Evolutionary conservation across 1,284 basidiomycete species (phyloP), one percentile per base, ranked within the genome.

Genomic region (Cutaneotrichosporon cutaneum): DNA sequence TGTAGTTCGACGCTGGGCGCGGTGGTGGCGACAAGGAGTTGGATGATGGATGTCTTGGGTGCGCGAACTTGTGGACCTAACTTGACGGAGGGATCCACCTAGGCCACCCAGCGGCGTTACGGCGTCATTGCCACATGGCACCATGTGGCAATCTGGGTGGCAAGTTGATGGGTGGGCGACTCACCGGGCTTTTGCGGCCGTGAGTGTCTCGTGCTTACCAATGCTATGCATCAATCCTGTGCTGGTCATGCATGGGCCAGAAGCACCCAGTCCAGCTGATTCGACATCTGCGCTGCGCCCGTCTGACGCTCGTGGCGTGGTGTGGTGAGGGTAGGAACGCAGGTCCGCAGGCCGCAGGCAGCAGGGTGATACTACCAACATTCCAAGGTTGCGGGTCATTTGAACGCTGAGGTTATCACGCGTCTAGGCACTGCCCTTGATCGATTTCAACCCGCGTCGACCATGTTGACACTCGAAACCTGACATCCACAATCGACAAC

Each of bases 11-110:
- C 48, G 14, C 48, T 51, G 48, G 18, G 48, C 48, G 48, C 48
- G 48, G 48, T 51, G 48, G 48, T 51, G 48, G 48, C 48, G 48
- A 50, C 24, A 21, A 42, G 42, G 56, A 33, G 61, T 64, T 64
- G 24, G 63, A 18, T 55, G 54, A 42, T 42, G 33, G n/a, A n/a
- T n/a, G 32, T 33, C 33, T 53, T 35, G 52, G 52, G 30, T 33
- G 32, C 18, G 13, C 30, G 13, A 52, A 52, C 11, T 52, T 48
- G 45, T 10, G n/a, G 44, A 9, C 21, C 44, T n/a, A 4, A 26
- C 39, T 42, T 42, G 39, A n/a, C 7, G 39, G 39, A 42, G 18
- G 7, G 39, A n/a, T 42, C 39, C 39, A 42, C 18, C 39, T 6
- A 30, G 7, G 18, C 14, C 16, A 27, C 26, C 47, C 11, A 9